phyloP scores from a whole-genome alignment of 768 basidiomycete genomes.

The Amanita pseudoporphyria region DNA sequence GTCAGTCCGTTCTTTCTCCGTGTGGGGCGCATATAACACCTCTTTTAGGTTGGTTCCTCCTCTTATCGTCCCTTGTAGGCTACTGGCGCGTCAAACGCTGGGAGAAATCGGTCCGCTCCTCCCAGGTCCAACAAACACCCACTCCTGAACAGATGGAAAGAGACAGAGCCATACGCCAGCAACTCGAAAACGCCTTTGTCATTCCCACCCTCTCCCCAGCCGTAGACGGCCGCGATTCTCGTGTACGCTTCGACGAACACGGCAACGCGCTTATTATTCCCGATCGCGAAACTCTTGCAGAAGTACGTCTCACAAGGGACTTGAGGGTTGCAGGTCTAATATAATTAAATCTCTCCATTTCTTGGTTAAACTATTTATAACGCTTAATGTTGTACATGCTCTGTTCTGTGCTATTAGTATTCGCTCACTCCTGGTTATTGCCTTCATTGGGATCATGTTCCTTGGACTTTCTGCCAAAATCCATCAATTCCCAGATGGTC shows the following conservation, averaged over 20 bases:
- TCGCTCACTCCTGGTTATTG: too few relatives aligned
- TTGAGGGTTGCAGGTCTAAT: slow-evolving; percentile 46
- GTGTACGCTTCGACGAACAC: slow-evolving; percentile 14
- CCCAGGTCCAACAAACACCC: slow-evolving; percentile 18
- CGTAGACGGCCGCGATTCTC: slow-evolving; percentile 1
- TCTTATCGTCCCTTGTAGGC: slow-evolving; percentile 28
- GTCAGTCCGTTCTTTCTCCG: slow-evolving; percentile 23
- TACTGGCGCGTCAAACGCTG: slow-evolving; percentile 83
- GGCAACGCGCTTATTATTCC: slow-evolving; percentile 20
- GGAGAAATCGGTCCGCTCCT: slow-evolving; percentile 58
- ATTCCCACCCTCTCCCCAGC: slow-evolving; percentile 18
- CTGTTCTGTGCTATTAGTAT: neutral
- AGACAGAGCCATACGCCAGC: slow-evolving; percentile 40
- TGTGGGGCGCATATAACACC: neutral
- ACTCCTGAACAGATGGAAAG: slow-evolving; percentile 34
- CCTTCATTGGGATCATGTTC: neutral
- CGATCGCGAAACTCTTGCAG: slow-evolving; percentile 24
- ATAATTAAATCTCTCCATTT: slow-evolving; percentile 16
- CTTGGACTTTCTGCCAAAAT: slow-evolving; percentile 26
- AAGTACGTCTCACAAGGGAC: slow-evolving; percentile 38
- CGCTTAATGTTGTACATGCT: neutral
- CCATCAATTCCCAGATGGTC: slow-evolving; percentile 61
- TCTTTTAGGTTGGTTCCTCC: too few relatives aligned
- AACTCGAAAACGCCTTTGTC: slow-evolving; percentile 44
- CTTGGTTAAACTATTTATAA: neutral